These are phyloP conservation scores for Globisporangium heterothallicum DNA, from an alignment of 352 stramenopile species.

Conservation along the genomic window DNA sequence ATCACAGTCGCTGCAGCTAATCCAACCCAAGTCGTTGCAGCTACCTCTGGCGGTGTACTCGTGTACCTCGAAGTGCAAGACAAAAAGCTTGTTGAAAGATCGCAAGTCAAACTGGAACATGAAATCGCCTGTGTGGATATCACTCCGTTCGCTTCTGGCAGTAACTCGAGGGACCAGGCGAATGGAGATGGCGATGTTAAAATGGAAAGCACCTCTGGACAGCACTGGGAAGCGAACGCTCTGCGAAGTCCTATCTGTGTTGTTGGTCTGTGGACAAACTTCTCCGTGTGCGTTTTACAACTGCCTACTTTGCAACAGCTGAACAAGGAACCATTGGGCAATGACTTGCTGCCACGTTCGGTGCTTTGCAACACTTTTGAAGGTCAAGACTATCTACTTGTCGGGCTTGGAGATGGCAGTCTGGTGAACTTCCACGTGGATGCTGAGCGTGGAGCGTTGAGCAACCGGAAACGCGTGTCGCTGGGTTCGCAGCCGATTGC, in stretches of 20 bases:
- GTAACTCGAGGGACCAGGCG: slow-evolving; percentile 1
- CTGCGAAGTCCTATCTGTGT: slow-evolving; percentile 62
- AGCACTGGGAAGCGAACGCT: slow-evolving; percentile 55
- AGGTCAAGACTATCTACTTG: slow-evolving; percentile 88
- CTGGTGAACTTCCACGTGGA: slow-evolving; percentile 92
- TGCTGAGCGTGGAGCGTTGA: slow-evolving; percentile 33
- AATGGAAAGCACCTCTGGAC: slow-evolving; percentile 36
- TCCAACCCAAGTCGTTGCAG: slow-evolving; percentile 90
- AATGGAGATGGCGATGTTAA: slow-evolving; percentile 35
- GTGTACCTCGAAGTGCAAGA: slow-evolving; percentile 86
- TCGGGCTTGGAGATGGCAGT: slow-evolving; percentile 96
- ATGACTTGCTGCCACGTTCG: slow-evolving; percentile 81
- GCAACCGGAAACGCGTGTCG: slow-evolving; percentile 91
- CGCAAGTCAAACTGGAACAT: slow-evolving; percentile 78
- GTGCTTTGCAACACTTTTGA: slow-evolving; percentile 88
- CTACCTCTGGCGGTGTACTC: slow-evolving; percentile 85
- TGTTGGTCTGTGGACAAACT: slow-evolving; percentile 91
- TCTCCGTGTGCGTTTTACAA: slow-evolving; percentile 85
- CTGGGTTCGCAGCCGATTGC: slow-evolving; percentile 94
- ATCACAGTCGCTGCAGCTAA: slow-evolving; percentile 87
- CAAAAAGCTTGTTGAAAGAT: slow-evolving; percentile 51
- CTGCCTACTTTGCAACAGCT: slow-evolving; percentile 73
- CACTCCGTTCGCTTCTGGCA: slow-evolving; percentile 38
- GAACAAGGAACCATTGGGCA: slow-evolving; percentile 65
- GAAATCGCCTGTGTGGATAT: slow-evolving; percentile 95